Evolutionary conservation across 176 grass and related monocot species (phyloP).

Genomic region (Aegilops bicornis): DNA sequence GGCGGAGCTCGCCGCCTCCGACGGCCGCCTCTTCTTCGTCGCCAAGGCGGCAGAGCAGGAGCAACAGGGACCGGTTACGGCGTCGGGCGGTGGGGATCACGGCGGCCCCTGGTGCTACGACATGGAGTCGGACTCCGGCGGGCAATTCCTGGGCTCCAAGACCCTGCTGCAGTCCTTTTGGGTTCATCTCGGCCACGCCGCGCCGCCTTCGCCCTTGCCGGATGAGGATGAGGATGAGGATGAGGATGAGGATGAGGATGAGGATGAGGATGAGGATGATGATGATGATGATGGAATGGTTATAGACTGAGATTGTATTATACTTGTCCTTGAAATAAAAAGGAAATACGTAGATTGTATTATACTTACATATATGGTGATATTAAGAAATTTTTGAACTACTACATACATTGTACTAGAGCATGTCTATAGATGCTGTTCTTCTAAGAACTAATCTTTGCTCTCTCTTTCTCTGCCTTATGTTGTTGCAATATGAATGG

Average conservation of each 20-base stretch:
- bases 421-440: conserved; percentile 1
- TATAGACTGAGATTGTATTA: too few species aligned
- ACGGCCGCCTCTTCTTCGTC: background rate
- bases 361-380: too few species aligned
- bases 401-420: background rate
- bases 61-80: background rate
- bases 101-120: background rate
- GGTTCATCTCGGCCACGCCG: background rate
- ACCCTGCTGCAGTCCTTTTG: background rate
- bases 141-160: background rate
- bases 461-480: background rate
- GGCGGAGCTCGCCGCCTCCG: background rate
- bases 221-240: background rate
- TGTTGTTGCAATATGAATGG: background rate
- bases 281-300: background rate
- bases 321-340: too few species aligned
- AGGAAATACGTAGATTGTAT: too few species aligned
- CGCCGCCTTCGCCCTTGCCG: too few species aligned
- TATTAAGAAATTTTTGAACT: too few species aligned
- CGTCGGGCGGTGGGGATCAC: background rate
- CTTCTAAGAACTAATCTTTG: background rate
- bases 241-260: background rate
- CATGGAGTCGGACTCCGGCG: background rate
- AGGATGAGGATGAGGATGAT: background rate
- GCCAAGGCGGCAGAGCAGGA: background rate